Conservation (phyloP, 305 asterid genomes). For the Fraxinus paxiana region DNA sequence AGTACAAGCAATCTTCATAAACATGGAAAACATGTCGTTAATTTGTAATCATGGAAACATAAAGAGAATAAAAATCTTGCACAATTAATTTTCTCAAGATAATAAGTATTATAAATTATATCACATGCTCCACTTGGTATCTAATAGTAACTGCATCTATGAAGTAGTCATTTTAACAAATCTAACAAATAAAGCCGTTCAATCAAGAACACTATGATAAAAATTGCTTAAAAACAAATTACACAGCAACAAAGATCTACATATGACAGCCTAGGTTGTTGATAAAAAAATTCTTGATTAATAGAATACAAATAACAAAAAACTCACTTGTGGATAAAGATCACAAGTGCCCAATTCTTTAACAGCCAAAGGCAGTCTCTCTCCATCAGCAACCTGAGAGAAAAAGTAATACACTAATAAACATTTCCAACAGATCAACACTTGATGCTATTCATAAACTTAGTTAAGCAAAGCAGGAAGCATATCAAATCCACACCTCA, state of each 20-base stretch:
- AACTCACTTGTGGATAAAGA: conserved; percentile 85
- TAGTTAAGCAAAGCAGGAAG: conserved; percentile 9
- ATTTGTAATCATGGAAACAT: background rate
- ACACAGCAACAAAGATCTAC: background rate
- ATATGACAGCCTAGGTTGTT: background rate
- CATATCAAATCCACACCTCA: conserved; percentile 54
- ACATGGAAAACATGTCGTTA: background rate
- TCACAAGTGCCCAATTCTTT: conserved; percentile 97
- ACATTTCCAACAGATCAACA: conserved; percentile 2
- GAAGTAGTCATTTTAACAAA: background rate
- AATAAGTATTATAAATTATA: background rate
- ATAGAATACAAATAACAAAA: conserved; percentile 19
- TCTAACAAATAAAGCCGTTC: background rate
- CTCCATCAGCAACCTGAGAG: conserved; percentile 92
- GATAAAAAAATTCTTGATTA: background rate
- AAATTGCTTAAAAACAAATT: background rate
- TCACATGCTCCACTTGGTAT: background rate
- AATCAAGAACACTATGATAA: background rate
- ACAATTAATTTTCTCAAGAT: background rate
- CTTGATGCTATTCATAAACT: background rate
- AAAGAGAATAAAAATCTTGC: background rate
- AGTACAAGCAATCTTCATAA: background rate
- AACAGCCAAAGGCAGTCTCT: conserved; percentile 89
- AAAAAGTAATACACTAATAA: conserved; percentile 14
- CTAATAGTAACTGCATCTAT: background rate